Conservation (phyloP, 768 basidiomycete species). For the Albatrellus ellisii region DNA sequence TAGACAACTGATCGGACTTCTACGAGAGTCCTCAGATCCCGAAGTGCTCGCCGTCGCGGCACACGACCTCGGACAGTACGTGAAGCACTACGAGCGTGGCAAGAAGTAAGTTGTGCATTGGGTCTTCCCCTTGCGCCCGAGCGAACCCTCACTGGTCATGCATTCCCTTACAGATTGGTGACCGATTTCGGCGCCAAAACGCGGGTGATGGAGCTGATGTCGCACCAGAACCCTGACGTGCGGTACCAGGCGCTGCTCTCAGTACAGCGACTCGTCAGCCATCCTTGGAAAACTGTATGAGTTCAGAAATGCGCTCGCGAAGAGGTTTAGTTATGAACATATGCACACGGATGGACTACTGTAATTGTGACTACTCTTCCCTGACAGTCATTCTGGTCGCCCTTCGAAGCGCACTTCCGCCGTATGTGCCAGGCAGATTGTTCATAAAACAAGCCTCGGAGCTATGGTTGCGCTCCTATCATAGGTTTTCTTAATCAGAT, state of each 20-base stretch:
- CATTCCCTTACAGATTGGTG: constrained; percentile 38
- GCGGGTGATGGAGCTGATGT: constrained; percentile 86
- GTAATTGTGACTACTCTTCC: too few species aligned
- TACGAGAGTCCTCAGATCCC: constrained; percentile 60
- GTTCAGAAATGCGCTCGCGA: too few species aligned
- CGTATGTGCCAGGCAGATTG: too few species aligned
- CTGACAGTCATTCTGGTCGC: too few species aligned
- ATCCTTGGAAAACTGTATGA: constrained; percentile 60
- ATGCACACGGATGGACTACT: too few species aligned
- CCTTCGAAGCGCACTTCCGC: too few species aligned
- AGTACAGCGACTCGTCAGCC: constrained; percentile 85
- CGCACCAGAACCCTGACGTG: constrained; percentile 76
- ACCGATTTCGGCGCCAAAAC: constrained; percentile 81
- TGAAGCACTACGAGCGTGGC: constrained; percentile 82
- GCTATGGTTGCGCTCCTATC: too few species aligned
- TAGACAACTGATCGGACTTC: constrained; percentile 62
- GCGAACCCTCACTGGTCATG: constrained; percentile 1
- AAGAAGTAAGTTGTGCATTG: constrained; percentile 52
- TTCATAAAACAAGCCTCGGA: too few species aligned
- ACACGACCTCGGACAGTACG: constrained; percentile 89
- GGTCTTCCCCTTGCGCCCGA: neutral
- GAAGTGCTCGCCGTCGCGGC: constrained; percentile 81
- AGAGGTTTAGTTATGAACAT: neutral
- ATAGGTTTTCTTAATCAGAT: too few species aligned
- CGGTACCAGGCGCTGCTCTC: constrained; percentile 86